Base-by-base conservation (phyloP, 1,284 basidiomycete species). In the Trichosporon ovoides region DNA sequence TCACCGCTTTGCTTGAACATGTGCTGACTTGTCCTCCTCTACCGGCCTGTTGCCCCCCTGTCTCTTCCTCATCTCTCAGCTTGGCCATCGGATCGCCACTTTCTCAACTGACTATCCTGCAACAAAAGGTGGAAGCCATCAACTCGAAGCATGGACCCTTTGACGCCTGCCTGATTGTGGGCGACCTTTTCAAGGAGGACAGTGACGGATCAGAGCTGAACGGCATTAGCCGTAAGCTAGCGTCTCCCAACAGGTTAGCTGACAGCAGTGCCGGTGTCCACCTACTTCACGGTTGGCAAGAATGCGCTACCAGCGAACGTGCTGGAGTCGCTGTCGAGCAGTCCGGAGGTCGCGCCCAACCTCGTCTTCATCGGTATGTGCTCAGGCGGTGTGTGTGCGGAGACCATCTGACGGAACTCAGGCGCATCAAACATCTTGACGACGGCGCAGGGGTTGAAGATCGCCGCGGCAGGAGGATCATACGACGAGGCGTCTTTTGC, bases 101-200 rank as follows among this genome's bases (percentile, higher is more conserved):
- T n/a, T 91, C 91, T 12, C 83, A 84, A 0, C 84, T 97, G 66
- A 77, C 79, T 38, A 83, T 85, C 14, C 80, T 96, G 16, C 86
- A 91, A 66, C 73, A 83, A 55, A 98, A 96, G 80, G 83, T 96
- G 64, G 85, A 84, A 54, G 81, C 85, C 20, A 94, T 98, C 68
- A 86, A 98, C 78, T 81, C 84, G 58, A 98, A 97, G 75, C 89
- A 98, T 77, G 94, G 94, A 56, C 91, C 91, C 67, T 98, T 98
- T 71, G 87, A 92, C 68, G 83, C 92, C 35, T 85, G 89, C 18
- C 82, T 98, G 46, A 88, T 92, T 65, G 80, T 85, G 3, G 94
- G 95, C 6, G 93, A 98, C 78, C 88, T 98, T 73, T 98, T 98
- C 77, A 86, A 85, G 5, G 81, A 82, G 11, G 75, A 79, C 18